These are phyloP conservation scores for Microsporum audouinii DNA, from an alignment of 2,329 filamentous ascomycete genomes.

Conservation along the genomic window DNA sequence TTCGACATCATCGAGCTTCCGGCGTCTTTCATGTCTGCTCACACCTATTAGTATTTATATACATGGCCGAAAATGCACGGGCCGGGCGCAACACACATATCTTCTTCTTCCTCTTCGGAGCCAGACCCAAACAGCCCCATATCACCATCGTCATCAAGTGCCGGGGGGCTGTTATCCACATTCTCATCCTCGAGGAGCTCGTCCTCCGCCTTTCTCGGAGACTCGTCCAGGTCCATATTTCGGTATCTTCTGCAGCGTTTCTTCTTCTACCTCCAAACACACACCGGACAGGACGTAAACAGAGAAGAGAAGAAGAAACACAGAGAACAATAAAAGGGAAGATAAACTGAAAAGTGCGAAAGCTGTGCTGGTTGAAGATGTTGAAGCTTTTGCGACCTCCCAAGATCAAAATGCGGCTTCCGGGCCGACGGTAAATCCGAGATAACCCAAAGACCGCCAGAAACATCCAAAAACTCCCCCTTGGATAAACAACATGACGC, in stretches of 20 bases:
- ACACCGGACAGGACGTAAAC: too few species aligned
- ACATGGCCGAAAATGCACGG: background rate
- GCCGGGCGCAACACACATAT: slow-evolving; percentile 22
- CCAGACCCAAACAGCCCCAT: slow-evolving; percentile 39
- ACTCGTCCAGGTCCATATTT: background rate
- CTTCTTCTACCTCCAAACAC: too few species aligned
- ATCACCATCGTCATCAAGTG: slow-evolving; percentile 19
- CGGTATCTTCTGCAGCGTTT: too few species aligned
- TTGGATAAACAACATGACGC: background rate
- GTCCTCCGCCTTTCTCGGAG: background rate
- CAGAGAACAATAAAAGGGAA: too few species aligned
- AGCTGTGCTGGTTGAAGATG: background rate
- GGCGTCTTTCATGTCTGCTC: slow-evolving; percentile 24
- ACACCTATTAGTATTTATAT: slow-evolving; percentile 1
- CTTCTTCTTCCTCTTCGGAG: slow-evolving; percentile 31
- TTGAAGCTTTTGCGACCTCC: background rate
- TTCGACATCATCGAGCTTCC: slow-evolving; percentile 49
- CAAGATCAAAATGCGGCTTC: background rate
- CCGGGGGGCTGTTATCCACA: slow-evolving; percentile 16
- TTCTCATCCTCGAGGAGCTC: background rate
- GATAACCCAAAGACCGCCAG: background rate
- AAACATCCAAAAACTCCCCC: background rate
- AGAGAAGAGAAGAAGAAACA: too few species aligned
- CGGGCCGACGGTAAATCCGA: background rate
- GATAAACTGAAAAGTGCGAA: too few species aligned